Evolutionary conservation across 192 early-diverging fungal genomes (phyloP).

Genomic region (Glomus cerebriforme): DNA sequence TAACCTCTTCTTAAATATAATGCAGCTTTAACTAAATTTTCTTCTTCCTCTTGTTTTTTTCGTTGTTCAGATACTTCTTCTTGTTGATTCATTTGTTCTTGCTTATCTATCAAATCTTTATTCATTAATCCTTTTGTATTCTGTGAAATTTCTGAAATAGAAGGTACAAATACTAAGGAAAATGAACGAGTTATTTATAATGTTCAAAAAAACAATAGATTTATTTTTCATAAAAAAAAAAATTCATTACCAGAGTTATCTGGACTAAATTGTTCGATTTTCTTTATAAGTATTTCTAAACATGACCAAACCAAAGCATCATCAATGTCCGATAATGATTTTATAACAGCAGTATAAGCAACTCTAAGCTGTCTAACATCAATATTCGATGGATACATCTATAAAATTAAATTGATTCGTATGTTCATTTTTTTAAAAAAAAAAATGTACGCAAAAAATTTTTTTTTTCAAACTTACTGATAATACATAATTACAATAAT

Average conservation of each 20-base stretch:
- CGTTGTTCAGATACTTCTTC: too few relatives aligned
- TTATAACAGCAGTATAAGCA: conserved; percentile 53
- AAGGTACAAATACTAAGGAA: too few relatives aligned
- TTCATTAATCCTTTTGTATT: not conserved
- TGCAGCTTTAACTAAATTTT: conserved; percentile 26
- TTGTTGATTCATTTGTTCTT: too few relatives aligned
- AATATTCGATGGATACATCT: conserved; percentile 51
- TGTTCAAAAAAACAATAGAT: too few relatives aligned
- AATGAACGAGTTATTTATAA: too few relatives aligned
- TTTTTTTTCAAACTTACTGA: conserved; percentile 33
- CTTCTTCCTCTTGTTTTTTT: not conserved
- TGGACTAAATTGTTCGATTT: conserved; percentile 37
- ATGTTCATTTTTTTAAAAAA: conserved; percentile 19
- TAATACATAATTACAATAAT: conserved; percentile 52
- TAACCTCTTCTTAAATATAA: conserved; percentile 29
- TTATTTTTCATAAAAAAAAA: too few relatives aligned
- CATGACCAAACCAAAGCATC: conserved; percentile 56
- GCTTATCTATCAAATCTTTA: not conserved
- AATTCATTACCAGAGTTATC: not conserved
- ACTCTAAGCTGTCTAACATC: conserved; percentile 50
- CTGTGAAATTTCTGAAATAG: not conserved
- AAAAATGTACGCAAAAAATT: not conserved
- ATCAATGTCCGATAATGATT: conserved; percentile 50
- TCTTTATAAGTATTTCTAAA: conserved; percentile 45
- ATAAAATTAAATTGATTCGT: conserved; percentile 13